These are phyloP conservation scores for Gossypium schwendimanii DNA, from an alignment of 441 rosid species.

Conservation along the genomic window DNA sequence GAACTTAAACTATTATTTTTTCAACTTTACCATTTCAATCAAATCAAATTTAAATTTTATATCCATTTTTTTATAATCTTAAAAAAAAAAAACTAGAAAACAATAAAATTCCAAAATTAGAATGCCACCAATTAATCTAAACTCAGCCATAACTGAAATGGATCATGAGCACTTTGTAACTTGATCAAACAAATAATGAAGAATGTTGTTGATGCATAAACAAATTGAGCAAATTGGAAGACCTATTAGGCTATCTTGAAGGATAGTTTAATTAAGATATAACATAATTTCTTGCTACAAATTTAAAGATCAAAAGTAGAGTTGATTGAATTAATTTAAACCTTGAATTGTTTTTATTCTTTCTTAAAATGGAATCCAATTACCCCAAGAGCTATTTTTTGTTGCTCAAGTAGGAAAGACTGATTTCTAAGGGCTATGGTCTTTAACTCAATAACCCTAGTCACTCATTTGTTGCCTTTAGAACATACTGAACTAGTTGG, in stretches of 20 bases:
- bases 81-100: neutral
- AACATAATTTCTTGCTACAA: neutral
- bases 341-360: neutral
- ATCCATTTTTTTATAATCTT: too few species aligned
- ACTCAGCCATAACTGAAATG: too few species aligned
- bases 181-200: conserved; percentile 5
- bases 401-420: conserved; percentile 2
- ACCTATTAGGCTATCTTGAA: neutral
- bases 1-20: too few species aligned
- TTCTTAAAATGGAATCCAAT: conserved; percentile 12
- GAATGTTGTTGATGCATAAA: neutral
- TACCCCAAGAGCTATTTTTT: neutral
- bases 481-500: neutral
- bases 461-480: neutral
- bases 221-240: neutral
- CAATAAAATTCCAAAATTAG: neutral
- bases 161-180: neutral
- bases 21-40: too few species aligned
- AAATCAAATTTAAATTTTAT: too few species aligned
- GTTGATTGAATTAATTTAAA: neutral
- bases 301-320: neutral
- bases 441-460: neutral
- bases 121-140: neutral
- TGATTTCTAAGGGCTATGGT: neutral
- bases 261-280: neutral